phyloP scores from a whole-genome alignment of 179 eudicot genomes.

The Silene vulgaris region DNA sequence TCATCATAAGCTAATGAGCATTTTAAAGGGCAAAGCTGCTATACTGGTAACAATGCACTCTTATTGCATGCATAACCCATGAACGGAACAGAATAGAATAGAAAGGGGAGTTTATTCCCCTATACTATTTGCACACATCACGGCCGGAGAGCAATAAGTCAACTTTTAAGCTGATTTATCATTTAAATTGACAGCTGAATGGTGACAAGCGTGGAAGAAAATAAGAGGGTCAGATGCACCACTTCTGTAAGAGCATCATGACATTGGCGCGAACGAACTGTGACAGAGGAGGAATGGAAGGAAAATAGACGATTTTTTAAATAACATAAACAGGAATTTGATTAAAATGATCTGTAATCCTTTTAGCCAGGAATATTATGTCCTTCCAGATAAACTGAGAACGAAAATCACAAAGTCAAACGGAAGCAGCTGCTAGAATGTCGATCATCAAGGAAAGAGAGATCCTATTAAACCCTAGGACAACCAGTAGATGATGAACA shows the following conservation, averaged over 20 bases:
- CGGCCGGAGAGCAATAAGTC: neutral
- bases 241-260: conserved; percentile 19
- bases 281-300: conserved; percentile 24
- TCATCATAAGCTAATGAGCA: conserved; percentile 10
- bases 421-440: conserved; percentile 36
- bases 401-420: conserved; percentile 34
- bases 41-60: conserved; percentile 12
- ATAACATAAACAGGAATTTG: conserved; percentile 24
- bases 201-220: conserved; percentile 20
- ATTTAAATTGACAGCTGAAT: conserved; percentile 22
- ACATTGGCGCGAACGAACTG: conserved; percentile 18
- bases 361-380: conserved; percentile 28
- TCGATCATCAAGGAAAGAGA: conserved; percentile 35
- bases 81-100: conserved; percentile 13
- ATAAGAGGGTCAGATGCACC: conserved; percentile 20
- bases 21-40: conserved; percentile 15
- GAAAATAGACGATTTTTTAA: conserved; percentile 21
- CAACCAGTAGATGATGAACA: conserved; percentile 38
- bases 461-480: conserved; percentile 45
- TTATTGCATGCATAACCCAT: conserved; percentile 16
- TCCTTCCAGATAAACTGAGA: conserved; percentile 18
- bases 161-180: conserved; percentile 16
- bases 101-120: conserved; percentile 16
- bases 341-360: conserved; percentile 22
- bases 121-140: conserved; percentile 8